Percentiles rank a stretch among this genome's conserved stretches.
phyloP scores from a whole-genome alignment of 2,329 filamentous ascomycete genomes.

The Alternaria sp. region DNA sequence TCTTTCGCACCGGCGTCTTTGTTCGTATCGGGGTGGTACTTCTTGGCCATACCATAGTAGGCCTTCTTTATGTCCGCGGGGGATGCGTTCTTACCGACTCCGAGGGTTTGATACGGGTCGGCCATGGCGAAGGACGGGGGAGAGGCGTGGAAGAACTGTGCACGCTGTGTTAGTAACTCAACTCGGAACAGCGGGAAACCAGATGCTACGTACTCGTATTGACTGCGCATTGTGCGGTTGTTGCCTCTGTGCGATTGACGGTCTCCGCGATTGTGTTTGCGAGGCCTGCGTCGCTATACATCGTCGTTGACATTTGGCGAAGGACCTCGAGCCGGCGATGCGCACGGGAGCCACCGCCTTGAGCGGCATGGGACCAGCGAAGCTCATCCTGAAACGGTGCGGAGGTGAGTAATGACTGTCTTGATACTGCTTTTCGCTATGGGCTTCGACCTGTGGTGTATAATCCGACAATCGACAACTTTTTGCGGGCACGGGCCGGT shows the following conservation, averaged over 20 bases:
- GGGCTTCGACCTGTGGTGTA: conserved; percentile 8
- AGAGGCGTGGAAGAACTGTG: conserved; percentile 47
- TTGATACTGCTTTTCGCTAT: conserved; percentile 12
- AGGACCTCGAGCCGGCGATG: conserved; percentile 33
- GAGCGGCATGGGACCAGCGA: conserved; percentile 43
- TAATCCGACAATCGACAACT: conserved; percentile 15
- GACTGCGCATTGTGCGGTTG: conserved; percentile 31
- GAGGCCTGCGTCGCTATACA: conserved; percentile 36
- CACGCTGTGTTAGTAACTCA: conserved; percentile 19
- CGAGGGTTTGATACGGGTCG: conserved; percentile 87
- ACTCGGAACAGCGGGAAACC: neutral
- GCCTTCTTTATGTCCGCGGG: conserved; percentile 94
- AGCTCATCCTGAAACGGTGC: conserved; percentile 38
- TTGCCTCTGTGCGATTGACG: conserved; percentile 26
- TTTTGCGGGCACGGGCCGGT: conserved; percentile 22
- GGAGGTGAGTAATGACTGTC: conserved; percentile 18
- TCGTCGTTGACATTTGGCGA: conserved; percentile 40
- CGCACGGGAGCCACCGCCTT: conserved; percentile 42
- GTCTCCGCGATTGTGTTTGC: conserved; percentile 34
- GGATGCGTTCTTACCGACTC: conserved; percentile 81
- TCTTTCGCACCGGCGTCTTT: conserved; percentile 94
- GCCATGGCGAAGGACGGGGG: conserved; percentile 68
- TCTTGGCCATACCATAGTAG: conserved; percentile 97
- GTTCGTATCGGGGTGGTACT: conserved; percentile 97
- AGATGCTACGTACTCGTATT: conserved; percentile 36